Percentiles rank a stretch among this genome's conserved stretches.
Conservation (phyloP, 2,329 filamentous ascomycete species). For the Drechslerella coelobrocha region DNA sequence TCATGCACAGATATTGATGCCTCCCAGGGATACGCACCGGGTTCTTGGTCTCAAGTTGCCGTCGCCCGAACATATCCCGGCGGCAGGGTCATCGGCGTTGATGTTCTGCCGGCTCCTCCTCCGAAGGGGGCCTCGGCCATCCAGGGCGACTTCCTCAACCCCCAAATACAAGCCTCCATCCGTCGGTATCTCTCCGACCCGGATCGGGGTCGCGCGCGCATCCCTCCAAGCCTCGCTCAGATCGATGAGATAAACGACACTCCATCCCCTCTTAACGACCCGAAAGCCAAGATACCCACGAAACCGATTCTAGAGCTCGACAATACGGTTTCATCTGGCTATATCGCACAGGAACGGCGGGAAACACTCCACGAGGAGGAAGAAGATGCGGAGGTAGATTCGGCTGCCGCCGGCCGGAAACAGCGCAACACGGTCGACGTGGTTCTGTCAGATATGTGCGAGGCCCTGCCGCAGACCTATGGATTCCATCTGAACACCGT, state of each 20-base stretch:
- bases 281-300: constrained; percentile 44
- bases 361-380: constrained; percentile 53
- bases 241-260: constrained; percentile 62
- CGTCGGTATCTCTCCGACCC: constrained; percentile 72
- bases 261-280: constrained; percentile 53
- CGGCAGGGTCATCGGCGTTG: constrained; percentile 86
- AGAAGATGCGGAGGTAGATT: constrained; percentile 57
- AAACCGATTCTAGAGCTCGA: constrained; percentile 44
- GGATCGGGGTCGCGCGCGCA: constrained; percentile 63
- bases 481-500: constrained; percentile 79
- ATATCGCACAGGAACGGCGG: constrained; percentile 55
- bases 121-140: constrained; percentile 91
- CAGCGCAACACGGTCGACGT: constrained; percentile 76
- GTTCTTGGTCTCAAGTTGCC: constrained; percentile 78
- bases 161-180: constrained; percentile 63
- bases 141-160: constrained; percentile 88
- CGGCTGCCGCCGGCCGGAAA: constrained; percentile 54
- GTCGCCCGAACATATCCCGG: constrained; percentile 75
- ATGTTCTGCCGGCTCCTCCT: constrained; percentile 89
- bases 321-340: constrained; percentile 28
- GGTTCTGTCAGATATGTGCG: constrained; percentile 98
- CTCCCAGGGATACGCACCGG: constrained; percentile 73
- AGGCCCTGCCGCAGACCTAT: constrained; percentile 80
- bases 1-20: constrained; percentile 8
- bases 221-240: constrained; percentile 54